A percentile compares a stretch with the other conserved stretches of the same genome.
These are phyloP conservation scores for Atkinsonella texensis DNA, from an alignment of 2,329 filamentous ascomycete species.

Conservation along the genomic window DNA sequence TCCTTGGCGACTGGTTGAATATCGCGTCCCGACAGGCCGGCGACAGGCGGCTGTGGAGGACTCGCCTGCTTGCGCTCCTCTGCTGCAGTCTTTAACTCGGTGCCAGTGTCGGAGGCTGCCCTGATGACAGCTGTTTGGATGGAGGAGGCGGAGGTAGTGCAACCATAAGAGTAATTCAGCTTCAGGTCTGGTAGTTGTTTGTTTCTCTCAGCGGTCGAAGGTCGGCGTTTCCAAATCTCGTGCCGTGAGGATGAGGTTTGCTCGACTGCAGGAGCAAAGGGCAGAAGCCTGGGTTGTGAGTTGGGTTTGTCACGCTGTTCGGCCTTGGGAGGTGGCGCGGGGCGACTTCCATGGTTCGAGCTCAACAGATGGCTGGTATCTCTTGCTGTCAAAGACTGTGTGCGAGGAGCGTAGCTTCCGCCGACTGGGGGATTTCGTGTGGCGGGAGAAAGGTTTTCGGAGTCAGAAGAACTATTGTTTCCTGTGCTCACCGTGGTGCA, in stretches of 20 bases:
- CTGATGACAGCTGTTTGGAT: slow-evolving; percentile 4
- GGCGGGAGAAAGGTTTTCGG: neutral
- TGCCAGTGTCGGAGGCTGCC: neutral
- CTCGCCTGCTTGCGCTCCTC: neutral
- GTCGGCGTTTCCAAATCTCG: slow-evolving; percentile 38
- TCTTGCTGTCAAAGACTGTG: neutral
- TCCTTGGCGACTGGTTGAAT: slow-evolving; percentile 12
- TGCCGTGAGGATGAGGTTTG: slow-evolving; percentile 18
- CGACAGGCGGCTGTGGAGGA: slow-evolving; percentile 9
- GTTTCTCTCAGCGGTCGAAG: slow-evolving; percentile 34
- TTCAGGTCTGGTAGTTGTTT: slow-evolving; percentile 36
- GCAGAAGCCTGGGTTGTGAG: slow-evolving; percentile 7
- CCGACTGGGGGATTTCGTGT: neutral
- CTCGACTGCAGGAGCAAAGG: slow-evolving; percentile 9
- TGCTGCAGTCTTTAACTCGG: neutral
- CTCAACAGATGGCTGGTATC: neutral
- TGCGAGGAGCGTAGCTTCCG: neutral
- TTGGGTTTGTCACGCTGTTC: slow-evolving; percentile 5
- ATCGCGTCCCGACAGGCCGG: slow-evolving; percentile 18
- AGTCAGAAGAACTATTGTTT: neutral
- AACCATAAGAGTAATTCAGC: slow-evolving; percentile 36
- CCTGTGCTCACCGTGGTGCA: slow-evolving; percentile 5
- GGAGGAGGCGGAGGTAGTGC: slow-evolving; percentile 26
- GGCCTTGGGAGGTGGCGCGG: slow-evolving; percentile 17
- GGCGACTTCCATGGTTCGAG: neutral